Percentiles rank a stretch among this genome's conserved stretches.
phyloP scores from a whole-genome alignment of 768 basidiomycete genomes.

The Amanita inopinata region DNA sequence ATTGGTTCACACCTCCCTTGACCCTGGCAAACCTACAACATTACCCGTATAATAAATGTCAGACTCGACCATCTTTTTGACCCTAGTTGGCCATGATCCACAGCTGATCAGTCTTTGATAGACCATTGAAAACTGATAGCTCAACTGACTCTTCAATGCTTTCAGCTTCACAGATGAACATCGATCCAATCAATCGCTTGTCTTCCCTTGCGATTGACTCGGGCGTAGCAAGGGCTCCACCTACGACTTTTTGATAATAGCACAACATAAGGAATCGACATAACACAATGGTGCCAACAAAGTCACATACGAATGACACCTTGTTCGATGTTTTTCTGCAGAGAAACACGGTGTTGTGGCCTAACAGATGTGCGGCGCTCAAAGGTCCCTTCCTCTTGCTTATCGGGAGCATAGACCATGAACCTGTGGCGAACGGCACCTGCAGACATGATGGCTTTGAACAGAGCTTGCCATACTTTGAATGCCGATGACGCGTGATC shows the following conservation, averaged over 20 bases:
- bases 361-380: constrained; percentile 50
- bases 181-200: constrained; percentile 54
- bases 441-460: too few species aligned
- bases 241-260: constrained; percentile 32
- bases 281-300: not conserved
- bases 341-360: constrained; percentile 36
- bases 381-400: constrained; percentile 45
- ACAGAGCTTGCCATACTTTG: too few species aligned
- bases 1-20: not conserved
- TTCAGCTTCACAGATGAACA: constrained; percentile 44
- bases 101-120: too few species aligned
- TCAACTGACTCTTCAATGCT: constrained; percentile 35
- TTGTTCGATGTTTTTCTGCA: constrained; percentile 27
- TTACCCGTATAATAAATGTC: constrained; percentile 34
- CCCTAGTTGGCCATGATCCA: too few species aligned
- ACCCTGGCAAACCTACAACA: constrained; percentile 22
- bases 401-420: too few species aligned
- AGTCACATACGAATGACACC: constrained; percentile 44
- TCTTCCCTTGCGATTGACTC: constrained; percentile 39
- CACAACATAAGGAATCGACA: not conserved
- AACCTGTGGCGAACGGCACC: too few species aligned
- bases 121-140: not conserved
- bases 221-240: constrained; percentile 48
- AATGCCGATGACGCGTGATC: too few species aligned
- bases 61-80: constrained; percentile 27